A percentile compares a stretch with the other conserved stretches of the same genome.
These are phyloP conservation scores for Cephalotrichum gorgonifer DNA, from an alignment of 2,329 filamentous ascomycete species.

Conservation along the genomic window DNA sequence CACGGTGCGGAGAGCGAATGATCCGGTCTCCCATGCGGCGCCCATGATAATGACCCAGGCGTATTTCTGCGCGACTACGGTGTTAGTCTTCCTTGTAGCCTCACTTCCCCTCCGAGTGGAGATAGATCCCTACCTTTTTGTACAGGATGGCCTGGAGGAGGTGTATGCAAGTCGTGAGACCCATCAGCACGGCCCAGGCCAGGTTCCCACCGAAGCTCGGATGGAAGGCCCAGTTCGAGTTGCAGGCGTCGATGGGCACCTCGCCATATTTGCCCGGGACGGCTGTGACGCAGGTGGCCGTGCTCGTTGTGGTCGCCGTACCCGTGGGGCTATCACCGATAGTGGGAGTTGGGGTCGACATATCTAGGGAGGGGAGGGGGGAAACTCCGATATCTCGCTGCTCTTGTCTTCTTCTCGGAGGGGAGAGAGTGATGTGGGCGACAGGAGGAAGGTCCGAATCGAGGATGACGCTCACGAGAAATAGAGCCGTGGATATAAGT, in stretches of 20 bases:
- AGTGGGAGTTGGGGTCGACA: constrained; percentile 1
- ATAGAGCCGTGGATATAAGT: too few relatives aligned
- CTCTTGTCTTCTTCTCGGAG: too few relatives aligned
- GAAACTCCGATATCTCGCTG: too few relatives aligned
- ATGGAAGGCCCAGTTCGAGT: constrained; percentile 20
- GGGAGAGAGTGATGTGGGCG: too few relatives aligned
- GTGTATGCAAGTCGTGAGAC: constrained; percentile 16
- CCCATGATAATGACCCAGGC: constrained; percentile 31
- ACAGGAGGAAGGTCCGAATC: background rate
- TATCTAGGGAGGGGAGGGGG: background rate
- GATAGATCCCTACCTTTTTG: constrained; percentile 16
- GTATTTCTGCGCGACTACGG: constrained; percentile 14
- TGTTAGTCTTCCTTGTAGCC: background rate
- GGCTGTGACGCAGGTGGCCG: constrained; percentile 17
- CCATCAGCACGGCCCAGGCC: constrained; percentile 20
- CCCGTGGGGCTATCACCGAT: constrained; percentile 1
- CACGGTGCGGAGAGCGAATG: constrained; percentile 24
- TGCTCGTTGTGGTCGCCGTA: background rate
- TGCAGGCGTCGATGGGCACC: constrained; percentile 20
- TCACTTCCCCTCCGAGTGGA: constrained; percentile 1
- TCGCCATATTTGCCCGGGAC: constrained; percentile 20
- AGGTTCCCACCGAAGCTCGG: constrained; percentile 22
- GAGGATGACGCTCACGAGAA: too few relatives aligned
- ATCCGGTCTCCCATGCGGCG: constrained; percentile 24
- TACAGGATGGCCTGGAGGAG: constrained; percentile 17